Evolutionary conservation across 306 rosid species (phyloP), one percentile per base, ranked within the genome.

Genomic region (Coriaria nepalensis): DNA sequence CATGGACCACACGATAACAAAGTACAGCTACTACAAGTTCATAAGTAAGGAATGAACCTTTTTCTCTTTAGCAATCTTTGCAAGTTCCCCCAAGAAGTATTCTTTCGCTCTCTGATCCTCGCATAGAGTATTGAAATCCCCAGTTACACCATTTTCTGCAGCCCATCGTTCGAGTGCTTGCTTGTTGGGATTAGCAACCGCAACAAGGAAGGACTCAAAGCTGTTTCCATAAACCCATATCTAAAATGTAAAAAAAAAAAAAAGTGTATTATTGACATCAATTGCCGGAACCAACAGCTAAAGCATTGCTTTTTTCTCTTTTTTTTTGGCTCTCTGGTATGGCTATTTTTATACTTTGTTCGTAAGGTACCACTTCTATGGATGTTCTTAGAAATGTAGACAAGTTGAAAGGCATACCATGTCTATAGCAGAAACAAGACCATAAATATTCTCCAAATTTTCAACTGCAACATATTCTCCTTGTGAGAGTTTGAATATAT

Each of bases 391-490:
- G 29, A 20, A 55, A 10, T 43, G 12, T 13, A 7, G 42, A 33
- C 40, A 42, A 51, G 47, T 41, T 52, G 37, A 35, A 55, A 41
- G 35, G 64, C 92, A 35, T 73, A 90, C 98, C 47, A 87, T 70
- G 35, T 90, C 98, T 44, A 85, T 68, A 39, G 57, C 71, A 49
- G 95, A 73, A 50, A 71, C 71, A 68, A 73, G 74, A 33, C 85
- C 68, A 62, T 75, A 85, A 43, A 90, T 72, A 63, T 82, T 80
- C 81, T 90, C 98, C 72, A 90, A 73, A 72, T 90, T 85, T 68
- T 90, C 98, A 36, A 85, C 98, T 5, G 98, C 98, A 53, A 90
- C 98, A 71, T 90, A 90, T 60, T 90, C 98, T 69, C 98, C 98
- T 68, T 90, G 98, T 9, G 98, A 82, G 58, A 90, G 98, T 69